Evolutionary conservation across 129 eudicot genomes (phyloP), one percentile per base, ranked within the genome.

Genomic region (Escallonia herrerae): DNA sequence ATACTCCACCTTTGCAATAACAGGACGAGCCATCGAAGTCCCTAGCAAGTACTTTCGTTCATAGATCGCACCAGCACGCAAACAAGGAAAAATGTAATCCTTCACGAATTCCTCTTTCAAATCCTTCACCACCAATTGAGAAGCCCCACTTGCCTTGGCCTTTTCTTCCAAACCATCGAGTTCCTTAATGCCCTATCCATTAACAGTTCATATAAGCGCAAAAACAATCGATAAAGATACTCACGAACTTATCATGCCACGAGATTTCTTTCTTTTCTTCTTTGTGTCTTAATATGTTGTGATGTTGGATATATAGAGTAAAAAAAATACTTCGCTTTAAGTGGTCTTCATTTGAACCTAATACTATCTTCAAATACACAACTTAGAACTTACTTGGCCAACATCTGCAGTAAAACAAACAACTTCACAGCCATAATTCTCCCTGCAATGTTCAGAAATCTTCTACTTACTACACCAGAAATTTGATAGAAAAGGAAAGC

Each of bases 381-480:
- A 43, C 50, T 66, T 14, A 15, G 46, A 65, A 77, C 97, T 60
- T 85, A 91, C 97, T 76, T 91, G 97, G 41, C 96, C 97, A 68
- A 91, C 97, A 91, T 91, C 97, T 52, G 97, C 97, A 72, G 96
- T 91, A 73, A 91, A 91, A 78, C 97, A 91, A 47, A 91, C 97
- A 76, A 91, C 97, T 84, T 91, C 97, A 49, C 96, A 91, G 53
- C 97, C 97, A 85, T 91, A 91, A 61, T 91, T 87, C 81, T 87
- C 96, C 87, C 97, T 90, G 95, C 78, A 73, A 53, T 22, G 50
- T 58, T 51, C 55, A 69, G 51, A 38, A 53, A 13, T 10, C 47
- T 43, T 54, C 52, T 9, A 69, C 50, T 64, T 15, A 66, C 6
- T 15, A 13, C 6, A 69, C 3, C n/a, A n/a, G 40, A 15, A 40